Conservation (phyloP, 306 rosid species). For the Cucumis sativus region DNA sequence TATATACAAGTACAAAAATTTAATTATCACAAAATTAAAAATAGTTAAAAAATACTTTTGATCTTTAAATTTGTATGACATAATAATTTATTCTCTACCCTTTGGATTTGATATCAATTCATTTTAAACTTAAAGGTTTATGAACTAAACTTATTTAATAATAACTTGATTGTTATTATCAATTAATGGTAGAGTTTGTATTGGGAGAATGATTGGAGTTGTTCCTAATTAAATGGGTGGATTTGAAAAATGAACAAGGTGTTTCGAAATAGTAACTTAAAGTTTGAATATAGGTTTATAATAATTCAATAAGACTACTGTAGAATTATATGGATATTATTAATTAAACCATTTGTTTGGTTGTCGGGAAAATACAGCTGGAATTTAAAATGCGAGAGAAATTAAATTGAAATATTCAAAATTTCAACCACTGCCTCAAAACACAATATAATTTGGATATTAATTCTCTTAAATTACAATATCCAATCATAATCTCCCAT, state of each 20-base stretch:
- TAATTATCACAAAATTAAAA: too few relatives aligned
- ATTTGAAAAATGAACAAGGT: background rate
- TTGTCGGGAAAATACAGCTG: conserved; percentile 4
- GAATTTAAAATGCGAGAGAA: conserved; percentile 1
- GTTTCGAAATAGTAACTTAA: background rate
- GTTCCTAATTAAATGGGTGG: background rate
- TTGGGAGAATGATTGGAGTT: background rate
- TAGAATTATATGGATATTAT: background rate
- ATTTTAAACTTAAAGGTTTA: too few relatives aligned
- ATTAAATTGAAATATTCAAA: background rate
- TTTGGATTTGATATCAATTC: too few relatives aligned
- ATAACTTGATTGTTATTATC: too few relatives aligned
- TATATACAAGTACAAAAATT: too few relatives aligned
- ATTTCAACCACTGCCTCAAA: background rate
- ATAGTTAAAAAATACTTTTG: too few relatives aligned
- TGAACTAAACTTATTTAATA: too few relatives aligned
- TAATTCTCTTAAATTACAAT: background rate
- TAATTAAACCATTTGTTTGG: background rate
- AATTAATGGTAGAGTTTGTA: background rate
- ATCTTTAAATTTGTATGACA: too few relatives aligned
- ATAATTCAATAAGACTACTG: background rate
- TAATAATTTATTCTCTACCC: too few relatives aligned
- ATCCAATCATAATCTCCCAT: background rate
- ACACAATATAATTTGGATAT: background rate
- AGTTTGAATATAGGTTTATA: background rate